These are phyloP conservation scores for Moricandia moricandioides DNA, from an alignment of 345 rosid genomes.

Conservation along the genomic window DNA sequence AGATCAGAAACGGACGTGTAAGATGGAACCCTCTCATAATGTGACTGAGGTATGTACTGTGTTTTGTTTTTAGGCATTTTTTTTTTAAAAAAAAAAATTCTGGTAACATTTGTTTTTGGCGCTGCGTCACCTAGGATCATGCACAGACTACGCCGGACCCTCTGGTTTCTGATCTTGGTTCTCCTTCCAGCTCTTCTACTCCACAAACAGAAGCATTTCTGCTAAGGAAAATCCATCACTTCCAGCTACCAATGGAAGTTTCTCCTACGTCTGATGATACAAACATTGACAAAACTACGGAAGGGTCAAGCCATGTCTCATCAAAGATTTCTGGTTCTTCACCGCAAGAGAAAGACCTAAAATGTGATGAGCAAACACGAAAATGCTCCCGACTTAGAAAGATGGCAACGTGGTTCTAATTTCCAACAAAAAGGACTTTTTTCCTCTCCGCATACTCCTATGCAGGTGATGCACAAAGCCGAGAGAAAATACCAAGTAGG, in stretches of 20 bases:
- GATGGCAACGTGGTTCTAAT: no score
- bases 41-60: conserved; percentile 49
- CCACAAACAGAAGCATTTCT: conserved; percentile 34
- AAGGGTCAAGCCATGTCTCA: conserved; percentile 23
- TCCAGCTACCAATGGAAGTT: conserved; percentile 26
- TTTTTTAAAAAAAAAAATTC: neutral
- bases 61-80: neutral
- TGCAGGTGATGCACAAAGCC: no score
- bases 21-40: conserved; percentile 41
- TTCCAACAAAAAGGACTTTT: no score
- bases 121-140: conserved; percentile 15
- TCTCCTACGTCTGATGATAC: conserved; percentile 21
- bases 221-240: conserved; percentile 30
- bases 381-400: no score
- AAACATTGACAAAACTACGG: conserved; percentile 33
- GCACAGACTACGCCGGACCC: conserved; percentile 1
- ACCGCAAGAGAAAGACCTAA: neutral
- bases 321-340: no score
- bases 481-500: no score
- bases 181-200: no score
- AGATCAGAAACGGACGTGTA: conserved; percentile 48
- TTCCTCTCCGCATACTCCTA: no score
- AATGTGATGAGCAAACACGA: conserved; percentile 36
- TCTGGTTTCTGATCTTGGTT: conserved; percentile 36
- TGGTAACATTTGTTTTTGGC: conserved; percentile 13